Conservation (phyloP, 2,329 filamentous ascomycete genomes). For the Diaporthe ampelina region DNA sequence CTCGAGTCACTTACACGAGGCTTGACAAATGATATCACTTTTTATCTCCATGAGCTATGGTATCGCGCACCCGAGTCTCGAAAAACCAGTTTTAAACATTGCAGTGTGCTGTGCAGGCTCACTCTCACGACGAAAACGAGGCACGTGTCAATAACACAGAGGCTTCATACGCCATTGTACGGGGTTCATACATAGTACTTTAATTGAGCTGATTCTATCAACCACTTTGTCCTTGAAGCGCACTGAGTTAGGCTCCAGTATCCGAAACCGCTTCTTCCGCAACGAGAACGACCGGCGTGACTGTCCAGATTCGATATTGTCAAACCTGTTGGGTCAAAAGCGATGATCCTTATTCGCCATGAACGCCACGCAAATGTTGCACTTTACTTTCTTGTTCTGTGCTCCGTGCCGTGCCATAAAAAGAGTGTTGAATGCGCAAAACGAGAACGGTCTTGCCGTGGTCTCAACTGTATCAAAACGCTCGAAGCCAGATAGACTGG, state of each 20-base stretch:
- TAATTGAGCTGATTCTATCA: background rate
- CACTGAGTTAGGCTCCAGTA: background rate
- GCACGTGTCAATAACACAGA: background rate
- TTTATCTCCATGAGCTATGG: background rate
- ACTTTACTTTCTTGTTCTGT: constrained; percentile 8
- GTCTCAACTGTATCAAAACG: background rate
- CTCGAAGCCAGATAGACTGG: background rate
- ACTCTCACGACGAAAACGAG: background rate
- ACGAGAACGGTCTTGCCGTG: background rate
- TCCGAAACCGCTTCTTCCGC: background rate
- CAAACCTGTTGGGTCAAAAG: background rate
- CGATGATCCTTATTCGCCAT: background rate
- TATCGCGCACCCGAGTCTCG: background rate
- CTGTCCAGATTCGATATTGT: background rate
- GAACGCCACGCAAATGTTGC: constrained; percentile 1
- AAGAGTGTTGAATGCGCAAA: background rate
- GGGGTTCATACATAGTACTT: background rate
- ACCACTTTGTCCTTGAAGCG: background rate
- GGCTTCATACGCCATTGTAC: background rate
- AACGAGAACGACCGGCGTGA: constrained; percentile 5
- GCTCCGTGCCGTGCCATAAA: background rate
- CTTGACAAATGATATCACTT: background rate
- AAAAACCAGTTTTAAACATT: background rate
- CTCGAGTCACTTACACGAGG: constrained; percentile 21
- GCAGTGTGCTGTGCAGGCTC: background rate